These are phyloP conservation scores for Fraxinus platypoda DNA, from an alignment of 305 asterid species.

Conservation along the genomic window DNA sequence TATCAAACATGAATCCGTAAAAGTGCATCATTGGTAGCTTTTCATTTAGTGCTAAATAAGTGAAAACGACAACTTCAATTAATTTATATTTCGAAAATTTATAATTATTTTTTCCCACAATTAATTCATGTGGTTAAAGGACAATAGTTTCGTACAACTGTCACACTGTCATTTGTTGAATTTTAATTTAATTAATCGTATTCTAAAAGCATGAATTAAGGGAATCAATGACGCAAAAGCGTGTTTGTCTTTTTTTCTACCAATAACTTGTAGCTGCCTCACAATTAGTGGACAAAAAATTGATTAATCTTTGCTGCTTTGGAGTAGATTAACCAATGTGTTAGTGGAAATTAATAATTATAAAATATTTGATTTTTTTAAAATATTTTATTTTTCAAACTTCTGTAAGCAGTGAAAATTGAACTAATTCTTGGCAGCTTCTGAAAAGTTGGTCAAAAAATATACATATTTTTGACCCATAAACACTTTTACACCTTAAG, in stretches of 20 bases:
- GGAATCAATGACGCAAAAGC: constrained; percentile 29
- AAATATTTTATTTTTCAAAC: neutral
- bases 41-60: neutral
- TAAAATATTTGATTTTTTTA: neutral
- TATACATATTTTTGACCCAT: neutral
- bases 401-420: neutral
- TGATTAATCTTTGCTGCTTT: neutral
- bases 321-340: neutral
- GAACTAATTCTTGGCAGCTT: neutral
- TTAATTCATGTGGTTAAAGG: neutral
- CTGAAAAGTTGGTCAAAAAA: neutral
- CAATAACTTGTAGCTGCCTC: constrained; percentile 26
- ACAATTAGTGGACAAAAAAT: constrained; percentile 29
- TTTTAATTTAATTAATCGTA: neutral
- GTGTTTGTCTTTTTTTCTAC: constrained; percentile 31
- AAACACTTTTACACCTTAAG: neutral
- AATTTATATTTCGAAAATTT: neutral
- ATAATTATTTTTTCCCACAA: neutral
- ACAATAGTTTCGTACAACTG: neutral
- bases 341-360: neutral
- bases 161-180: neutral
- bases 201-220: neutral
- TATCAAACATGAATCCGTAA: neutral
- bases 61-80: neutral
- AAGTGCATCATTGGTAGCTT: neutral